Evolutionary conservation across 208 protist genomes (phyloP).

Genomic region (Trypanosoma avium): DNA sequence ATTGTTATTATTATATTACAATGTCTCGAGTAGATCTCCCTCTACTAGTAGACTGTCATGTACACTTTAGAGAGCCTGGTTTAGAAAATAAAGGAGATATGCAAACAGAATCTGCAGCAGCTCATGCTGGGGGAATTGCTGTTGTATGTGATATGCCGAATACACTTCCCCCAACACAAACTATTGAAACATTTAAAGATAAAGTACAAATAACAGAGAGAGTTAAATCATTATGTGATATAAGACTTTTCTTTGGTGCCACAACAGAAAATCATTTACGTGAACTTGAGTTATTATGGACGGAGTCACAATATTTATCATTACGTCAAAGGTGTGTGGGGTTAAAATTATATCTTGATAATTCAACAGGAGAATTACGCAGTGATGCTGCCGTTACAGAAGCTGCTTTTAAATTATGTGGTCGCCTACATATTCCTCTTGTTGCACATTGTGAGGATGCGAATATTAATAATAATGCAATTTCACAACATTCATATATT

Average conservation of each 20-base stretch:
- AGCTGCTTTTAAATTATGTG: constrained; percentile 77
- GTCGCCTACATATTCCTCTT: constrained; percentile 62
- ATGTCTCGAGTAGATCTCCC: no score
- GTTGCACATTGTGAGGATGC: constrained; percentile 91
- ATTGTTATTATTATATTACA: no score
- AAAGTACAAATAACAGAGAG: constrained; percentile 57
- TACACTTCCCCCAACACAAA: constrained; percentile 80
- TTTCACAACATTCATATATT: constrained; percentile 54
- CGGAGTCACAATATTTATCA: constrained; percentile 40
- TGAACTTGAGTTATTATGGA: constrained; percentile 78
- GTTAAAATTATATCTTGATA: constrained; percentile 88
- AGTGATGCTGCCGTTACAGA: constrained; percentile 53
- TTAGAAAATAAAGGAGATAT: constrained; percentile 94
- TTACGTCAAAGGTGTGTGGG: constrained; percentile 68
- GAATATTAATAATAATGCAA: constrained; percentile 65
- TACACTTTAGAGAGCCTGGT: constrained; percentile 93
- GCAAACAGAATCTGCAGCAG: constrained; percentile 82
- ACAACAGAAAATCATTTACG: constrained; percentile 59
- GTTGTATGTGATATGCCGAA: constrained; percentile 89
- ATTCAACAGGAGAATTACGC: constrained; percentile 86
- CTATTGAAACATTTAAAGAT: constrained; percentile 60
- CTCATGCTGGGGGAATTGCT: constrained; percentile 88
- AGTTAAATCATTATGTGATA: constrained; percentile 25
- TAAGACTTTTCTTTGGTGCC: constrained; percentile 87
- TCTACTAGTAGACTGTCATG: constrained; percentile 93